Base-by-base conservation (phyloP, 1,284 basidiomycete species). In the Fomitiporia mediterranea region DNA sequence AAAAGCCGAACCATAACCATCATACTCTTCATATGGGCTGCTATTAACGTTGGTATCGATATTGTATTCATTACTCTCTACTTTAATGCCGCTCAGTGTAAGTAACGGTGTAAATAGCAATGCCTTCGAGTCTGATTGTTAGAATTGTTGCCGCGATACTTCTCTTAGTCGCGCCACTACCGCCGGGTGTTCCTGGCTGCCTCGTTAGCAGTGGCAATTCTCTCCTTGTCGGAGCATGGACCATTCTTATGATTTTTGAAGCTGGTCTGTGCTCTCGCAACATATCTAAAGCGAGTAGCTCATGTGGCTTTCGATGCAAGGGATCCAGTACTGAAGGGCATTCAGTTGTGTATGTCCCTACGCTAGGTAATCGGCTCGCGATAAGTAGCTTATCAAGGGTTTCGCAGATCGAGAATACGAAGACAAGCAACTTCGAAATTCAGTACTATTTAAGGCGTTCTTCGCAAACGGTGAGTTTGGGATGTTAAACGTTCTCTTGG, bases 221-320 rank as follows among this genome's bases (percentile, higher is more conserved):
- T 17, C 21, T 51, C n/a, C 35, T 51, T 34, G 27, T 30, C 48
- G n/a, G 21, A 15, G 35, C 19, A 5, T 51, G 48, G 48, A 51
- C 37, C 21, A 6, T 51, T 35, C 21, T 51, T 21, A 51, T 51
- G 48, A 32, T 51, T 7, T 51, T 35, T 17, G 48, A 51, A 34
- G 48, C 48, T 2, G 48, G 48, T 51, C 1, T 6, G 28, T 19
- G 17, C 28, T 17, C 13, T 13, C n/a, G 5, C 4, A 25, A 2
- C 17, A 25, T 15, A n/a, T n/a, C n/a, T 8, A 2, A n/a, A 3
- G 8, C 25, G 13, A 5, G 32, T 6, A 34, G 32, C 32, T 34
- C 7, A 34, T 34, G 32, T 34, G 13, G 6, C 13, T 34, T 34
- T n/a, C n/a, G 15, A 51, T 17, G n/a, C n/a, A n/a, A n/a, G n/a